A percentile compares a stretch with the other conserved stretches of the same genome.
Evolutionary conservation across 345 rosid species (phyloP).

Genomic region (Citrus unshiu): DNA sequence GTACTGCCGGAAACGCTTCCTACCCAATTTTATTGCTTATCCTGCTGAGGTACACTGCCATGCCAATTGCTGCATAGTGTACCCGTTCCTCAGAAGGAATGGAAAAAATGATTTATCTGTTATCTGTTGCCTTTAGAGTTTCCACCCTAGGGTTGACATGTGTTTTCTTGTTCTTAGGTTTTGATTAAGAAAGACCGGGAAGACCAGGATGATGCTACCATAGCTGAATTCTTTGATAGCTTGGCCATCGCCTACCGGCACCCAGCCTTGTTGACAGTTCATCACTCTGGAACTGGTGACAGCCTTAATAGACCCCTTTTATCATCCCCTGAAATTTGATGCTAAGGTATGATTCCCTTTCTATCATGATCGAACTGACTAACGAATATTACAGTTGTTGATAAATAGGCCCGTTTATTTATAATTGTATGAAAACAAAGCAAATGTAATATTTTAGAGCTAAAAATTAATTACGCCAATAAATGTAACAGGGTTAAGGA

Average conservation of each 20-base stretch:
- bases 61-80: background rate
- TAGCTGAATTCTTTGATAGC: slow-evolving; percentile 53
- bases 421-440: slow-evolving; percentile 5
- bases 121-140: background rate
- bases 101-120: background rate
- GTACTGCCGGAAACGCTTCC: slow-evolving; percentile 95
- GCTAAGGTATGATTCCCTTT: slow-evolving; percentile 21
- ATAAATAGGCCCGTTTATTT: background rate
- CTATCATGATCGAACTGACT: background rate
- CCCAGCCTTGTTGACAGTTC: slow-evolving; percentile 71
- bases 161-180: slow-evolving; percentile 35
- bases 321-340: slow-evolving; percentile 42
- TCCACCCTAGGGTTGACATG: slow-evolving; percentile 4
- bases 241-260: slow-evolving; percentile 72
- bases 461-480: background rate
- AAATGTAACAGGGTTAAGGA: background rate
- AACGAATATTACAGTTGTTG: too few relatives aligned
- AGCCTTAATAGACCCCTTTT: slow-evolving; percentile 67
- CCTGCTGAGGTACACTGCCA: slow-evolving; percentile 68
- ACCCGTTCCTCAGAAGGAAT: background rate
- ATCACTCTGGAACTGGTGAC: slow-evolving; percentile 39
- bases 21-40: slow-evolving; percentile 68
- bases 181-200: slow-evolving; percentile 71
- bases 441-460: background rate
- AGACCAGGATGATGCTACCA: slow-evolving; percentile 50